These are phyloP conservation scores for Hymenotorrendiella dingleyae DNA, from an alignment of 2,329 filamentous ascomycete genomes.

Conservation along the genomic window DNA sequence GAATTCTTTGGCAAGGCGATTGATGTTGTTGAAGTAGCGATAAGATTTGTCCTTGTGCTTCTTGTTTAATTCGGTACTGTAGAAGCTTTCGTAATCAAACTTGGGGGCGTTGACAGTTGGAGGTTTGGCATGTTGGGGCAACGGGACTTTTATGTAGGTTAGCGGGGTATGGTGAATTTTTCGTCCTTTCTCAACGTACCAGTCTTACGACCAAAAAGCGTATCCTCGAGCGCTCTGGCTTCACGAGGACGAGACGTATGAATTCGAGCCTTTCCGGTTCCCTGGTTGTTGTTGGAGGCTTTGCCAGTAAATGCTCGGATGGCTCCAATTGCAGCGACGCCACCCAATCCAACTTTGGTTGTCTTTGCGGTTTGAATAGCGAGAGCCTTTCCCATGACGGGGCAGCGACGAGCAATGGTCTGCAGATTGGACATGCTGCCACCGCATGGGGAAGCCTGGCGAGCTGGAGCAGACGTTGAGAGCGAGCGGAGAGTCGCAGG, in stretches of 20 bases:
- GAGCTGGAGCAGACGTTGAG: constrained; percentile 61
- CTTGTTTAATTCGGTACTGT: constrained; percentile 83
- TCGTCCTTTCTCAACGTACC: constrained; percentile 41
- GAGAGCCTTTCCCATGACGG: constrained; percentile 97
- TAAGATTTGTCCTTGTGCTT: constrained; percentile 99
- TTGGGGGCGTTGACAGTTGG: constrained; percentile 40
- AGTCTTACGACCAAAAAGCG: constrained; percentile 43
- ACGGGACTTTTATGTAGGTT: constrained; percentile 18
- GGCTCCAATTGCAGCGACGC: constrained; percentile 40
- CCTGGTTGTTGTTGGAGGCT: constrained; percentile 27
- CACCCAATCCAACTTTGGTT: constrained; percentile 36
- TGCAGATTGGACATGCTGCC: constrained; percentile 97
- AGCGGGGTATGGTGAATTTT: constrained; percentile 14
- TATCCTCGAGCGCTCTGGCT: constrained; percentile 67
- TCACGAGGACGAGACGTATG: constrained; percentile 76
- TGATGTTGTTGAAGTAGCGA: constrained; percentile 99
- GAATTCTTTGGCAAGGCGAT: constrained; percentile 92
- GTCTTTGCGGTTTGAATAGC: constrained; percentile 69
- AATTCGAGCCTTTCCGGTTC: constrained; percentile 62
- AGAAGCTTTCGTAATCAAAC: constrained; percentile 91
- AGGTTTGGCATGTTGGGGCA: constrained; percentile 21
- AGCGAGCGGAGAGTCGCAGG: constrained; percentile 86
- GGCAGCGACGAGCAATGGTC: constrained; percentile 88
- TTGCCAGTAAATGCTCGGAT: constrained; percentile 47
- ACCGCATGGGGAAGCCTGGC: constrained; percentile 63